Percentiles rank a stretch among this genome's conserved stretches.
These are phyloP conservation scores for Lycium barbarum DNA, from an alignment of 257 asterid genomes.

Conservation along the genomic window DNA sequence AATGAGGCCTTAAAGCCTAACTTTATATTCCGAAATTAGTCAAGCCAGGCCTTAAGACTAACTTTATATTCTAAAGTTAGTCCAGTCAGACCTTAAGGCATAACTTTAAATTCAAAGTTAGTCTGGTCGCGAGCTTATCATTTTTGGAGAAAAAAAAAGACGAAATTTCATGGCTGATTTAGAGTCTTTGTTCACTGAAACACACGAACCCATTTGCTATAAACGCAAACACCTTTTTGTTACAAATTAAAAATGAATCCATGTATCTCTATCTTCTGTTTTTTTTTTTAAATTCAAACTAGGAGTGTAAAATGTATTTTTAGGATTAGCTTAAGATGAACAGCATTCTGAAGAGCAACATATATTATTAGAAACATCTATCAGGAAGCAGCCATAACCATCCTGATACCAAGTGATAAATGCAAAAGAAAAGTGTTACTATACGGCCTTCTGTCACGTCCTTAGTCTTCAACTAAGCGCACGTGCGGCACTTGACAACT, in stretches of 20 bases:
- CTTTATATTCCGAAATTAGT: too few relatives aligned
- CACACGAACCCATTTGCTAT: constrained; percentile 47
- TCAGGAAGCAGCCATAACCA: neutral
- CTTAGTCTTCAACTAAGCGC: too few relatives aligned
- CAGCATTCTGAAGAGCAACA: neutral
- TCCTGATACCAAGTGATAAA: neutral
- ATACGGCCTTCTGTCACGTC: too few relatives aligned
- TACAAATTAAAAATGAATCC: neutral
- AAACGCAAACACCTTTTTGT: neutral
- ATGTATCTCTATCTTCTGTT: too few relatives aligned
- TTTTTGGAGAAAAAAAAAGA: constrained; percentile 48
- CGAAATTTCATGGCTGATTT: constrained; percentile 51
- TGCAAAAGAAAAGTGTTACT: neutral
- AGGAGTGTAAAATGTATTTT: neutral
- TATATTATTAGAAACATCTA: neutral
- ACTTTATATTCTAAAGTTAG: too few relatives aligned
- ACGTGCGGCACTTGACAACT: too few relatives aligned
- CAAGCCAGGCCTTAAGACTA: too few relatives aligned
- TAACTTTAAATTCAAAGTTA: too few relatives aligned
- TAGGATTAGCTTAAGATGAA: neutral
- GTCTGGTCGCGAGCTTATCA: too few relatives aligned
- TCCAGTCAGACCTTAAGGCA: too few relatives aligned
- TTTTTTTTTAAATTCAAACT: neutral
- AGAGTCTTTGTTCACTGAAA: constrained; percentile 44
- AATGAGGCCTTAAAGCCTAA: too few relatives aligned